Base-by-base conservation (phyloP, 371 early-diverging fungal species). In the Zopfochytrium polystomum region DNA sequence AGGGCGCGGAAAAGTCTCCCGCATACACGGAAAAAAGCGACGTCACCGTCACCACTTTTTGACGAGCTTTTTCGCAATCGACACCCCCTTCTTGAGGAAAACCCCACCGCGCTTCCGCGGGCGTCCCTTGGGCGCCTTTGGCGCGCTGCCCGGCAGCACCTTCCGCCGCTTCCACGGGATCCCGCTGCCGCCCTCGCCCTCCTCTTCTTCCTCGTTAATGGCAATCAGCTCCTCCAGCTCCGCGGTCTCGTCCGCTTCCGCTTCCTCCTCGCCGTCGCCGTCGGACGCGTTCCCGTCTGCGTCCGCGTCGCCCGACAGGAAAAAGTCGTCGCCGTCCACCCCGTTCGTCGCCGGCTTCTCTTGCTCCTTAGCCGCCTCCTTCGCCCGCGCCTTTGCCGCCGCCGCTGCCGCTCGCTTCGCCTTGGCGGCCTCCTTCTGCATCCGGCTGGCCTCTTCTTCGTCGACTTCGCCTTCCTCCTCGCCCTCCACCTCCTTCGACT, bases 251-350 rank as follows among this genome's bases (percentile, higher is more conserved):
- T 18, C 38, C 11, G 11, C 18, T 38, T 18, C 38, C 18, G 11
- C 38, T 18, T 38, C 38, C 38, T 7, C 38, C n/a, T 26, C 42
- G 22, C 29, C 38, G 47, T 22, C n/a, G 43, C 42, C 13, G 18
- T 38, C n/a, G n/a, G n/a, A n/a, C n/a, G n/a, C 9, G 2, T 22
- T 23, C 7, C 20, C 57, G n/a, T 57, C 57, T n/a, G 30, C 38
- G 11, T 18, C 11, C 7, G 11, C 18, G 2, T 29, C 59, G 18
- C 50, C 31, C 20, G 34, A 15, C 31, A 67, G 32, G 63, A 68
- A 68, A 46, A 63, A 63, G 46, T 65, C 70, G 32, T 61, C 65
- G n/a, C 30, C 44, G 4, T 50, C 51, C 20, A 38, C 42, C 30
- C n/a, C 5, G 11, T 46, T 55, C 64, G 11, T 58, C 18, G 31